Evolutionary conservation across 164 flowering plant species (phyloP).

Genomic region (Stephania japonica): DNA sequence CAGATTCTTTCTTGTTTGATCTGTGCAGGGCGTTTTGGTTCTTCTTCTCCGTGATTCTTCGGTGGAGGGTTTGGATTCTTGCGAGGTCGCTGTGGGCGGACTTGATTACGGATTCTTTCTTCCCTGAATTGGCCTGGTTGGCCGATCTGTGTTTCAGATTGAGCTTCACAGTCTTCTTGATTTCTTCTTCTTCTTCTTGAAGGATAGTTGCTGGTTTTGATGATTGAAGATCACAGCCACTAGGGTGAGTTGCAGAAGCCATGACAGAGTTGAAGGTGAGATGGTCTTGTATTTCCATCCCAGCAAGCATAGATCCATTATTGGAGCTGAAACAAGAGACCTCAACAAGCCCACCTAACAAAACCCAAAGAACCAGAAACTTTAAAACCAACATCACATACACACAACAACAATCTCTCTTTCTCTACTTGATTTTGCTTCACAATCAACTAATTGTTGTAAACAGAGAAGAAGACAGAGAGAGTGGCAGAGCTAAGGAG

Average conservation of each 20-base stretch:
- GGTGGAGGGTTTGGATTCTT: slow-evolving; percentile 56
- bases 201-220: slow-evolving; percentile 1
- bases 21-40: slow-evolving; percentile 37
- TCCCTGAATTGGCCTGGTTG: slow-evolving; percentile 10
- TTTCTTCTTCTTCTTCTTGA: not conserved
- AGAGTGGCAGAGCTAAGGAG: not conserved
- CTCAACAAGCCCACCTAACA: slow-evolving; percentile 12
- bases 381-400: not conserved
- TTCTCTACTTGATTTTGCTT: not conserved
- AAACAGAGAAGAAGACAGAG: slow-evolving; percentile 5
- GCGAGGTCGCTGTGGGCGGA: slow-evolving; percentile 40
- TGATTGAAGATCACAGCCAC: slow-evolving; percentile 26
- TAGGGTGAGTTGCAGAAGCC: slow-evolving; percentile 16
- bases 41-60: slow-evolving; percentile 53
- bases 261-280: slow-evolving; percentile 44
- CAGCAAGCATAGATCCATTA: slow-evolving; percentile 31
- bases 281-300: slow-evolving; percentile 50
- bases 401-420: not conserved
- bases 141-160: slow-evolving; percentile 38
- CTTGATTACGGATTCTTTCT: slow-evolving; percentile 30
- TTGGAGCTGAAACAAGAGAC: slow-evolving; percentile 21
- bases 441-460: not conserved
- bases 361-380: slow-evolving; percentile 20
- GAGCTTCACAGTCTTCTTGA: slow-evolving; percentile 33
- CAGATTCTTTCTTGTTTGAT: slow-evolving; percentile 3